These are phyloP conservation scores for Globomyces sp. DNA, from an alignment of 371 early-diverging fungal genomes.

Conservation along the genomic window DNA sequence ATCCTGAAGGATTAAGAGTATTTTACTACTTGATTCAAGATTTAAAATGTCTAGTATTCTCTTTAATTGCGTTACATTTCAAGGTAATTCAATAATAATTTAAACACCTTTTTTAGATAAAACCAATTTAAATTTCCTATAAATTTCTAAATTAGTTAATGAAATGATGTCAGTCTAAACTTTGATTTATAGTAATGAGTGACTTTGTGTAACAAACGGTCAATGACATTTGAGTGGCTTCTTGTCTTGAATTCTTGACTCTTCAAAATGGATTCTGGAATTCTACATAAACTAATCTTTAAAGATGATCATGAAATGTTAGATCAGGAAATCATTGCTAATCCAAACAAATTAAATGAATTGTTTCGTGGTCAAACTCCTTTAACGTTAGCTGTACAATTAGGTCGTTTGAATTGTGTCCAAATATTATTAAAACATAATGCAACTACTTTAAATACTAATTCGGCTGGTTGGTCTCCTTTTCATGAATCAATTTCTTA, in stretches of 20 bases:
- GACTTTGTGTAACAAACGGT: too few relatives aligned
- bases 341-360: not conserved
- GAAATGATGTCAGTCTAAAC: too few relatives aligned
- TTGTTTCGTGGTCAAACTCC: constrained; percentile 45
- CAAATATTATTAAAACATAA: constrained; percentile 34
- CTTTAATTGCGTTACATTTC: constrained; percentile 92
- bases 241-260: too few relatives aligned
- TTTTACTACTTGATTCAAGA: constrained; percentile 98
- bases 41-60: constrained; percentile 92
- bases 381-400: constrained; percentile 44
- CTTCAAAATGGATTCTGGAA: too few relatives aligned
- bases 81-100: constrained; percentile 43
- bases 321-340: constrained; percentile 1
- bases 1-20: constrained; percentile 91
- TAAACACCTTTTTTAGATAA: too few relatives aligned
- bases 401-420: constrained; percentile 33
- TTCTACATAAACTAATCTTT: not conserved
- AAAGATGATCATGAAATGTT: not conserved
- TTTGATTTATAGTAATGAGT: too few relatives aligned
- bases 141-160: too few relatives aligned
- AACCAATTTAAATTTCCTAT: too few relatives aligned
- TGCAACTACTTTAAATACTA: constrained; percentile 30
- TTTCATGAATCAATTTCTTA: constrained; percentile 46
- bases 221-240: too few relatives aligned
- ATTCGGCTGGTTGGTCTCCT: constrained; percentile 44